These are phyloP conservation scores for Pseudogymnoascus destructans DNA, from an alignment of 2,329 filamentous ascomycete genomes.

Conservation along the genomic window DNA sequence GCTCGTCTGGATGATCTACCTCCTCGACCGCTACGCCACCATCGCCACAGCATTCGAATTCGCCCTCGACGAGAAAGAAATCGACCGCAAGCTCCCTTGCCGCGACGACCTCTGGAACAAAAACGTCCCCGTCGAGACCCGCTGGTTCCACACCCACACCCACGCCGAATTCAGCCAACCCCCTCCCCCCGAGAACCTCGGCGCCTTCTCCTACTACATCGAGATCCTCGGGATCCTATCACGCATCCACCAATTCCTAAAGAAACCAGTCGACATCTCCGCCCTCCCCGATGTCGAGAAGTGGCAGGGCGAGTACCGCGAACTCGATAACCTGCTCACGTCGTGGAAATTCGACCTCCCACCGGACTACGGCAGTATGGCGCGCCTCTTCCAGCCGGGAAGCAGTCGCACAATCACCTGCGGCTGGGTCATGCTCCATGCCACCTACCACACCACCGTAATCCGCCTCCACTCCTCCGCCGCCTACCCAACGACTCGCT, in stretches of 20 bases:
- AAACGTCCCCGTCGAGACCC: slow-evolving; percentile 72
- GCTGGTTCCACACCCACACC: slow-evolving; percentile 55
- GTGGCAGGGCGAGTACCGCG: slow-evolving; percentile 79
- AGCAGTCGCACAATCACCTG: slow-evolving; percentile 60
- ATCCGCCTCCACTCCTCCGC: slow-evolving; percentile 86
- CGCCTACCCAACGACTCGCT: slow-evolving; percentile 80
- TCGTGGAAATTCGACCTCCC: slow-evolving; percentile 78
- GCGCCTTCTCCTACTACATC: slow-evolving; percentile 80
- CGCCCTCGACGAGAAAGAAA: slow-evolving; percentile 76
- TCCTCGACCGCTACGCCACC: slow-evolving; percentile 81
- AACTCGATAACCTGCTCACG: slow-evolving; percentile 66
- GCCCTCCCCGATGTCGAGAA: slow-evolving; percentile 72
- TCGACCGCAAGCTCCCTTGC: slow-evolving; percentile 76
- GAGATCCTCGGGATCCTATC: slow-evolving; percentile 81
- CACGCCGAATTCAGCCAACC: slow-evolving; percentile 50
- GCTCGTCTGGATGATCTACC: slow-evolving; percentile 88
- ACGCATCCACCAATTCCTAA: slow-evolving; percentile 77
- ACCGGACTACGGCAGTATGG: slow-evolving; percentile 71
- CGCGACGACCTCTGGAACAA: slow-evolving; percentile 75
- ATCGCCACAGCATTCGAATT: slow-evolving; percentile 89
- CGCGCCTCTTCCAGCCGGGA: slow-evolving; percentile 59
- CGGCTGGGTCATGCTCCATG: slow-evolving; percentile 83
- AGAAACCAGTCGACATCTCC: slow-evolving; percentile 79
- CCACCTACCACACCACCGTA: slow-evolving; percentile 78
- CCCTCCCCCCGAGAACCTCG: slow-evolving; percentile 60